Evolutionary conservation across 2,329 filamentous ascomycete genomes (phyloP).

Genomic region (Neoascochyta sp.): DNA sequence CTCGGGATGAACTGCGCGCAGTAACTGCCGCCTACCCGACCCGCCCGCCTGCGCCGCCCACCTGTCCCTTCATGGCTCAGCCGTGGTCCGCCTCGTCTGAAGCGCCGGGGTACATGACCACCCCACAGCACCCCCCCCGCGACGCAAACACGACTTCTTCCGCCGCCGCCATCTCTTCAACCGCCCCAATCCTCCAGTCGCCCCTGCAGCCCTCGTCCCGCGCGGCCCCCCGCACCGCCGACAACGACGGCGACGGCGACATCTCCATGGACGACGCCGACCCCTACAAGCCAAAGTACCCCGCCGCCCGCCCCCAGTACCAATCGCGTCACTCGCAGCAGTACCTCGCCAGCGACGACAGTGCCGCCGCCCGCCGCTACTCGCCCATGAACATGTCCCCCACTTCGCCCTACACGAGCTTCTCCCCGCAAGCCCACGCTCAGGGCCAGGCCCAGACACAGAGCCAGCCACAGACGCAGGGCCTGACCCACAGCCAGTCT

Average conservation of each 20-base stretch:
- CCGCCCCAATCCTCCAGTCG: conserved; percentile 7
- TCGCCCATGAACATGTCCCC: conserved; percentile 94
- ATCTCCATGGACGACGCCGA: conserved; percentile 81
- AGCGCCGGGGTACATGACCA: conserved; percentile 27
- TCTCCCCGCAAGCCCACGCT: conserved; percentile 43
- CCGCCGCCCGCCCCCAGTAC: conserved; percentile 69
- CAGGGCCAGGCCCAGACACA: too few species aligned
- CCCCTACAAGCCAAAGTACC: conserved; percentile 80
- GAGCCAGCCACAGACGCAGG: conserved; percentile 9
- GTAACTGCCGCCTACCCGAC: too few species aligned
- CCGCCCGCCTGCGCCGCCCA: too few species aligned
- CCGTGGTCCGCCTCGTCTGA: conserved; percentile 40
- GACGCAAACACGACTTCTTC: conserved; percentile 30
- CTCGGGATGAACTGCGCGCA: too few species aligned
- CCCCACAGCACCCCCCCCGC: conserved; percentile 32
- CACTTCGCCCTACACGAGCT: conserved; percentile 64
- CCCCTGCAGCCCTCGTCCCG: conserved; percentile 37
- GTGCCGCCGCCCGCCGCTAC: conserved; percentile 82
- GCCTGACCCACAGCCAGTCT: conserved; percentile 34
- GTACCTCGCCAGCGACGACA: conserved; percentile 68
- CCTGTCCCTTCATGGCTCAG: conserved; percentile 31
- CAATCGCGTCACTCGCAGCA: conserved; percentile 74
- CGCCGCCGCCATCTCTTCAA: too few species aligned
- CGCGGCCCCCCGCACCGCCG: conserved; percentile 26
- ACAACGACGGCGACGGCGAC: conserved; percentile 45